Base-by-base conservation (phyloP, 169 alveolate species). In the Cryptosporidium baileyi region DNA sequence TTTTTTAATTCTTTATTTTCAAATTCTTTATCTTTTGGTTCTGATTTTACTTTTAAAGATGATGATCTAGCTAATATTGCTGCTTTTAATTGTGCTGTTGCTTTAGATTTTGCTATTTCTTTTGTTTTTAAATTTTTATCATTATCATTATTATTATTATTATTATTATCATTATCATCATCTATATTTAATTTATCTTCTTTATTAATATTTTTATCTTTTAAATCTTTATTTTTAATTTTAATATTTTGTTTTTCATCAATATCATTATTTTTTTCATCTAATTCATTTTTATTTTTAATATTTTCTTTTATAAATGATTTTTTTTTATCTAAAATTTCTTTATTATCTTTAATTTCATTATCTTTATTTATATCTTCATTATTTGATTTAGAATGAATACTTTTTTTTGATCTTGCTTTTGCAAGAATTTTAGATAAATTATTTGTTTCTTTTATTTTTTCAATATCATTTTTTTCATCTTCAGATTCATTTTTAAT, bases 41-140 rank as follows among this genome's bases (percentile, higher is more conserved):
- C 22, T 28, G 43, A 59, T 40, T 15, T 40, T 43, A n/a, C 43
- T 30, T 63, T 63, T 36, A 30, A 22, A 22, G 80, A 38, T 24
- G 80, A 63, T 63, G 61, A 3, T 7, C 80, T 63, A 3, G 80
- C 80, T 63, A 63, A 44, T 11, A 63, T 63, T 19, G 80, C 80
- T 43, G 80, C 80, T 17, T 63, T 63, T 3, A 63, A 49, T 44
- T 63, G 80, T 40, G 80, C 80, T 22, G 80, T 60, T 9, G 80
- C 80, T 19, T 63, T 63, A 8, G 80, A 11, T 44, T 63, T 63
- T 40, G 57, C 32, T 6, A 63, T 36, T 44, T 63, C 60, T 11
- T 63, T 67, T 41, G 61, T 47, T 32, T 67, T 28, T 60, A 57
- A 60, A 13, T 13, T 34, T 0, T 0, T 57, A 13, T 60, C 67